Conservation (phyloP, 768 basidiomycete genomes). For the Tulasnella sp. region DNA sequence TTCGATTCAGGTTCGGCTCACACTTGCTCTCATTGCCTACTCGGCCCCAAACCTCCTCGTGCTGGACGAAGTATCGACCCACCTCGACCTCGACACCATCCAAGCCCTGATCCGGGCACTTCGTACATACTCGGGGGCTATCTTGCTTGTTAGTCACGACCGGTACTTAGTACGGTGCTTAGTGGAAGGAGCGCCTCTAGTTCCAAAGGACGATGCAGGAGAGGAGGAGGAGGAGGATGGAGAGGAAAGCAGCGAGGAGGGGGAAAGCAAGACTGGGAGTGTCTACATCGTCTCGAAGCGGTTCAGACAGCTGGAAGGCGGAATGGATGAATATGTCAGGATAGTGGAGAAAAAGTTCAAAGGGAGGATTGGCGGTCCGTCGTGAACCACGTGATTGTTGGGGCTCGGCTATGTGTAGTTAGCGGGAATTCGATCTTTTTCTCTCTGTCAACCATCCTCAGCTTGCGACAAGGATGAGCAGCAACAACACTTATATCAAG, state of each 20-base stretch:
- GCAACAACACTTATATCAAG: slow-evolving; percentile 25
- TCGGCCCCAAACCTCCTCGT: slow-evolving; percentile 41
- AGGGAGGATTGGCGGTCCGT: neutral
- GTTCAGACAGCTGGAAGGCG: slow-evolving; percentile 3
- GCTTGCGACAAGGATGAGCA: neutral
- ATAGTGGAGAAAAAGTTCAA: slow-evolving; percentile 10
- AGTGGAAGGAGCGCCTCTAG: slow-evolving; percentile 8
- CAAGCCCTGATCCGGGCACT: slow-evolving; percentile 42
- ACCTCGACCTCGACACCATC: slow-evolving; percentile 52
- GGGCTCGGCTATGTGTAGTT: neutral
- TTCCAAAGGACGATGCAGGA: neutral
- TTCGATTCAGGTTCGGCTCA: slow-evolving; percentile 40
- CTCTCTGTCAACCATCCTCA: neutral
- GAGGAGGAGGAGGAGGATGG: slow-evolving; percentile 9
- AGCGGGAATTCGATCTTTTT: neutral
- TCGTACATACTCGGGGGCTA: slow-evolving; percentile 39
- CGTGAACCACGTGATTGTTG: neutral
- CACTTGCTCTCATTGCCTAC: slow-evolving; percentile 44
- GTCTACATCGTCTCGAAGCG: slow-evolving; percentile 11
- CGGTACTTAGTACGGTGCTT: slow-evolving; percentile 23
- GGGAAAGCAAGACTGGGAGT: neutral
- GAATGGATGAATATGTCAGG: slow-evolving; percentile 11
- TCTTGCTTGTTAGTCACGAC: slow-evolving; percentile 59
- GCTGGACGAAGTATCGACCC: slow-evolving; percentile 51
- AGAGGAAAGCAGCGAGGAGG: neutral